Evolutionary conservation across 2,329 filamentous ascomycete genomes (phyloP), one percentile per base, ranked within the genome.

Genomic region (Aspergillus eucalypticola): DNA sequence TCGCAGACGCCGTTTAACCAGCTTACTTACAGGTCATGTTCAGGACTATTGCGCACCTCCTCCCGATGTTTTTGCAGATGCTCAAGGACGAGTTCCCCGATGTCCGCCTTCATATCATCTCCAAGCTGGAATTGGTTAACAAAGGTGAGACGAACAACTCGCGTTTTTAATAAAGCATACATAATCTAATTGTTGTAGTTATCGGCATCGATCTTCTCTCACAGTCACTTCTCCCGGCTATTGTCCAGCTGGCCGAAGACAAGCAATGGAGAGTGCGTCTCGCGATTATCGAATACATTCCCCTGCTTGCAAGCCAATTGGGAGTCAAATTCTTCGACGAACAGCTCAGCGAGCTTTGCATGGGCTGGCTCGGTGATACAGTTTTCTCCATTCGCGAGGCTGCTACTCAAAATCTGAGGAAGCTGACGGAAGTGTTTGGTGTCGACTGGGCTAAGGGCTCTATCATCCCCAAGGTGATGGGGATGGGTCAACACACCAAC

Each of bases 41-140:
- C 67, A 95, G 91, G 78, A 99, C 95, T 29, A 98, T 96, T 67
- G 90, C 95, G 69, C 95, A 99, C 76, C 87, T 99, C 48, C 86
- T 99, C 48, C 95, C 95, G 56, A 99, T 99, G 94, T 98, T 99
- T 79, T 84, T 99, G 56, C 91, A 96, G 77, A 99, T 99, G 95
- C 88, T 99, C 71, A 99, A 98, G 84, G 95, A 99, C 72, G 95
- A 99, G 74, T 98, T 97, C 78, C 95, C 95, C 21, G 95, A 99
- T 75, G 95, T 99, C 54, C 90, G 95, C 64, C 87, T 99, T 61
- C 96, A 99, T 80, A 99, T 99, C 76, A 99, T 99, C 73, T 98
- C 95, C n/a, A 99, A 99, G 80, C 88, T 99, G 58, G 96, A 99
- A 81, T 86, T 96, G 64, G 95, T 99, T 66, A 99, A 99, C 81